A percentile compares a stretch with the other conserved stretches of the same genome.
Conservation (phyloP, 768 basidiomycete genomes). For the Rossbeevera mucosa region DNA sequence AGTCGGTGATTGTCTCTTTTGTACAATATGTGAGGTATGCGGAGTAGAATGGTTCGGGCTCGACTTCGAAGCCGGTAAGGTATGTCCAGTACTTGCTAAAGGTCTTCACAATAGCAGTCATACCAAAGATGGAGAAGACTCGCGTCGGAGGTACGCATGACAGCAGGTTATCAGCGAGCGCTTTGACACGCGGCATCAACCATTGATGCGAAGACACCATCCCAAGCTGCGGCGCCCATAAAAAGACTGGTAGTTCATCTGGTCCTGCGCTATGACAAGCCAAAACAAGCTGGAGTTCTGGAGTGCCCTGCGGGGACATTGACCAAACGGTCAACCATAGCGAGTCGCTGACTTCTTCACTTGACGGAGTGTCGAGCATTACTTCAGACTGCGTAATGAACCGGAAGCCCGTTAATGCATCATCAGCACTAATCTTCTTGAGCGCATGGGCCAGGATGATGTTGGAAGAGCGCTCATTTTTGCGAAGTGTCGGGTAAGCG, state of each 20-base stretch:
- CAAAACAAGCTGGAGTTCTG: slow-evolving; percentile 40
- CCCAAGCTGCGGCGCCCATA: slow-evolving; percentile 39
- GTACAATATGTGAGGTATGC: slow-evolving; percentile 47
- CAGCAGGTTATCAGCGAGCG: slow-evolving; percentile 36
- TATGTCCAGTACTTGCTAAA: slow-evolving; percentile 45
- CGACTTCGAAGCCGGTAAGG: slow-evolving; percentile 35
- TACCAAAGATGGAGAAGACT: slow-evolving; percentile 51
- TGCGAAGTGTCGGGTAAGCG: slow-evolving; percentile 39
- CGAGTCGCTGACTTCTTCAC: slow-evolving; percentile 22
- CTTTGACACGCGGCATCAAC: slow-evolving; percentile 33
- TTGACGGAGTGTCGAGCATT: slow-evolving; percentile 20
- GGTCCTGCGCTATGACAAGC: slow-evolving; percentile 43
- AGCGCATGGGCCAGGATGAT: slow-evolving; percentile 51
- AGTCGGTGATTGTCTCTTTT: slow-evolving; percentile 31
- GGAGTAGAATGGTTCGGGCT: slow-evolving; percentile 45
- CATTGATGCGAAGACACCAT: slow-evolving; percentile 23
- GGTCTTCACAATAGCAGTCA: slow-evolving; percentile 35
- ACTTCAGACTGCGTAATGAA: slow-evolving; percentile 35
- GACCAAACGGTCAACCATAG: slow-evolving; percentile 53
- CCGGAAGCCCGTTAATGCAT: slow-evolving; percentile 33
- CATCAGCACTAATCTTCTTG: slow-evolving; percentile 37
- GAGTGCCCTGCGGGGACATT: slow-evolving; percentile 24
- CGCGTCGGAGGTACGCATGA: slow-evolving; percentile 38
- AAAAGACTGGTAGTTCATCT: slow-evolving; percentile 50
- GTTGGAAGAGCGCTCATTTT: slow-evolving; percentile 47